Base-by-base conservation (phyloP, 169 alveolate genomes). In the Plasmodium cynomolgi region DNA sequence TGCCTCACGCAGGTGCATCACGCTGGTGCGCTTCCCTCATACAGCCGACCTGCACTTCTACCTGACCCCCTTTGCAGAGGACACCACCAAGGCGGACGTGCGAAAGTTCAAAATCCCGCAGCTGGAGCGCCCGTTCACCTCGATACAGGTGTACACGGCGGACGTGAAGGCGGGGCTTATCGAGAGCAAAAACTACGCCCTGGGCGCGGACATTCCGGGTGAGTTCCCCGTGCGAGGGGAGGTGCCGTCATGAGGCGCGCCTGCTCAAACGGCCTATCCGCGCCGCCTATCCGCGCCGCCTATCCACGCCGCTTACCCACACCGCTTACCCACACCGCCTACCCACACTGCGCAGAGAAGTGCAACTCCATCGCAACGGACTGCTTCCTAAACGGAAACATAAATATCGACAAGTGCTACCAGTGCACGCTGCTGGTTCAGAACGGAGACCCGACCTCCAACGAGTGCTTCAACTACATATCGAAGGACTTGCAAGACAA, bases 71-170 rank as follows among this genome's bases (percentile, higher is more conserved):
- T 73, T 9, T 44, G 17, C 31, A 50, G 56, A 20, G 34, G 44
- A 1, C 37, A 4, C 1, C 39, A 9, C 31, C 23, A 56, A 75
- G 41, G 84, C 20, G 37, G 93, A 85, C 37, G 79, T 74, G 15
- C 79, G 83, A 50, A 85, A 31, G 62, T 85, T 17, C 68, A 75
- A 50, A 20, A 0, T 85, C 13, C 93, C 93, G 37, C 54, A 50
- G 68, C 62, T 85, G 23, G 93, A 85, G 9, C 15, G 72, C 3
- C 93, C 93, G 29, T 33, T 85, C 37, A 85, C 82, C 39, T 74
- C 93, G 39, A 85, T 85, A 75, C 93, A 74, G 62, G 84, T 85
- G 31, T 75, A 85, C n/a, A 31, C 71, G 20, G 84, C 83, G 33
- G 72, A 82, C 15, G 54, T 33, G 77, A 82, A 82, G 39, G 34